Percentiles rank a stretch among this genome's conserved stretches.
These are phyloP conservation scores for Mortierella sp. DNA, from an alignment of 371 early-diverging fungal genomes.

Conservation along the genomic window DNA sequence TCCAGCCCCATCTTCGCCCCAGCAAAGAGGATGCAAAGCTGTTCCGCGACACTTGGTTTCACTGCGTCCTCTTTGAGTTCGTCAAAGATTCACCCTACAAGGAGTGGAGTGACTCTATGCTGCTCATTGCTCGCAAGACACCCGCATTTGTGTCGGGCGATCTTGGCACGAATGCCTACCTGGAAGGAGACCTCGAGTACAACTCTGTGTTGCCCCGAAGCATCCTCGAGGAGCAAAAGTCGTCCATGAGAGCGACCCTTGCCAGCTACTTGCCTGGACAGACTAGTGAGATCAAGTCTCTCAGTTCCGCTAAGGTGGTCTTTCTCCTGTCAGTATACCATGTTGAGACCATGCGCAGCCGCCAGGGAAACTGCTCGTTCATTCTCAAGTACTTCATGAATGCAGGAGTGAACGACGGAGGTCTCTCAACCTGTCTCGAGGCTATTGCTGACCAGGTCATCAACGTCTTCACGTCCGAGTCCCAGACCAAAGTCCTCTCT, in stretches of 20 bases:
- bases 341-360: conserved; percentile 84
- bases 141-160: conserved; percentile 83
- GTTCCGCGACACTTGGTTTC: conserved; percentile 93
- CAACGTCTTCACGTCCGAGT: conserved; percentile 65
- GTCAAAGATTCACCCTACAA: conserved; percentile 79
- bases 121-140: conserved; percentile 84
- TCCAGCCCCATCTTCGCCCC: conserved; percentile 69
- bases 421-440: conserved; percentile 78
- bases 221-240: conserved; percentile 70
- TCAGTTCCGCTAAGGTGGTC: conserved; percentile 80
- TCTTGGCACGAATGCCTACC: conserved; percentile 73
- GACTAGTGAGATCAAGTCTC: conserved; percentile 69
- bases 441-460: conserved; percentile 77
- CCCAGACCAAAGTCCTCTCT: conserved; percentile 61
- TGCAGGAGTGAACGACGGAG: conserved; percentile 80
- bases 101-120: conserved; percentile 77
- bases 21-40: conserved; percentile 73
- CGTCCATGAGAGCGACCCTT: conserved; percentile 51
- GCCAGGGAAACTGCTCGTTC: conserved; percentile 74
- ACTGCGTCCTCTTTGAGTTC: conserved; percentile 82
- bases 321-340: conserved; percentile 89
- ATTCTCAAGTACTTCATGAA: conserved; percentile 88
- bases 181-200: conserved; percentile 91
- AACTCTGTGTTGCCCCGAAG: conserved; percentile 85
- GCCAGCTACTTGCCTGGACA: conserved; percentile 61